phyloP scores from a whole-genome alignment of 2,329 filamentous ascomycete genomes.

The Plectosphaerella plurivora region DNA sequence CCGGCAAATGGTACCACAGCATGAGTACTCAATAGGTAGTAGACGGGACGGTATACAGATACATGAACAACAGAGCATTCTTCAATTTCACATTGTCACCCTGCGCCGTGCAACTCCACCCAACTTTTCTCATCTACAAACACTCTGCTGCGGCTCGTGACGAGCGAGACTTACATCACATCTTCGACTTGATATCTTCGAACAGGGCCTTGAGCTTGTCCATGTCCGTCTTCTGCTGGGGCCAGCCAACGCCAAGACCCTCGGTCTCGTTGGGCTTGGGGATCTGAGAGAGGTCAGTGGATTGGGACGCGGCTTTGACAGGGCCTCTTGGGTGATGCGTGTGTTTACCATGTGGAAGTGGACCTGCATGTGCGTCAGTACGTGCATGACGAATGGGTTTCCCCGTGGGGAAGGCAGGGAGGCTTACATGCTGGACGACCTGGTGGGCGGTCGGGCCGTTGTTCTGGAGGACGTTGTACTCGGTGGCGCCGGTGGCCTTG shows the following conservation, averaged over 20 bases:
- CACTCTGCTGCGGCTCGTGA: too few relatives aligned
- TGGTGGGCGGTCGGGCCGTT: slow-evolving; percentile 92
- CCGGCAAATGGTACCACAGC: neutral
- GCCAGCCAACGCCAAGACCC: slow-evolving; percentile 79
- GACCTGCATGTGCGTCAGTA: slow-evolving; percentile 46
- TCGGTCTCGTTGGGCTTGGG: slow-evolving; percentile 85
- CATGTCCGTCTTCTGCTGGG: slow-evolving; percentile 71
- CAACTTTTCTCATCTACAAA: too few relatives aligned
- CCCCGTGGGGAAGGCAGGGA: neutral
- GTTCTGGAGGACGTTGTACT: slow-evolving; percentile 97
- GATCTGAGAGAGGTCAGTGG: slow-evolving; percentile 53
- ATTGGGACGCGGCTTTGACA: slow-evolving; percentile 3
- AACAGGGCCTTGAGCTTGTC: slow-evolving; percentile 72
- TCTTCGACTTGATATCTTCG: slow-evolving; percentile 85
- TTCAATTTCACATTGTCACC: too few relatives aligned
- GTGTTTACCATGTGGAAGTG: slow-evolving; percentile 86
- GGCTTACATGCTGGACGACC: slow-evolving; percentile 78
- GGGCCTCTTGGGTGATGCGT: slow-evolving; percentile 1
- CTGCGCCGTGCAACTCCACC: too few relatives aligned
- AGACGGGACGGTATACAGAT: too few relatives aligned
- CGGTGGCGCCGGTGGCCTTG: slow-evolving; percentile 64
- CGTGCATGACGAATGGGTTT: neutral
- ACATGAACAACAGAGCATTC: too few relatives aligned
- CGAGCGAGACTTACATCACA: slow-evolving; percentile 48
- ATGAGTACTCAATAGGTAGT: neutral